phyloP scores from a whole-genome alignment of 1,284 basidiomycete genomes.

The Puccinia coronata region DNA sequence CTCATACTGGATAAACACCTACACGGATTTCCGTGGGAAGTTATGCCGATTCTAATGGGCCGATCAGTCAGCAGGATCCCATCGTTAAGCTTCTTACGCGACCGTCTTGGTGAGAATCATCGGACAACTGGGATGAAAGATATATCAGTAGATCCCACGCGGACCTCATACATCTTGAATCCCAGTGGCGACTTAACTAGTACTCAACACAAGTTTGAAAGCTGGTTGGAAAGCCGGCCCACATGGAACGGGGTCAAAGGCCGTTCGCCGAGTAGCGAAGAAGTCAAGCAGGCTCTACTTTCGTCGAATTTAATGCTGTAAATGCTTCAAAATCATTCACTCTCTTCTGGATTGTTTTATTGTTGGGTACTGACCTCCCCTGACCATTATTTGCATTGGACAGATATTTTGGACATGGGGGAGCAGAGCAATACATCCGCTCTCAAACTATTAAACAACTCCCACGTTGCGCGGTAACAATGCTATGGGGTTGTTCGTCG shows the following conservation, averaged over 20 bases:
- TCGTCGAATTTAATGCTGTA: conserved; percentile 80
- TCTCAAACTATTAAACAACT: conserved; percentile 80
- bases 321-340: conserved; percentile 58
- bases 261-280: conserved; percentile 74
- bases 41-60: conserved; percentile 79
- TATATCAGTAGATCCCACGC: conserved; percentile 65
- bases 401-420: conserved; percentile 96
- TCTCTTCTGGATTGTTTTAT: background rate
- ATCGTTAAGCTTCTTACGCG: conserved; percentile 80
- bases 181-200: conserved; percentile 83
- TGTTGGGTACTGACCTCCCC: too few relatives aligned
- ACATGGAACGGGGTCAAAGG: conserved; percentile 85
- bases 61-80: conserved; percentile 87
- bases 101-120: conserved; percentile 62
- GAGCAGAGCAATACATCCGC: conserved; percentile 89
- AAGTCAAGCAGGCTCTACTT: conserved; percentile 71
- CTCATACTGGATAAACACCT: conserved; percentile 87
- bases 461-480: conserved; percentile 79
- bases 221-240: conserved; percentile 66
- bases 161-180: conserved; percentile 83
- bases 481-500: conserved; percentile 99
- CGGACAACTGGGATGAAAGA: conserved; percentile 49
- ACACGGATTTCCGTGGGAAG: conserved; percentile 93
- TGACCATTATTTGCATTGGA: background rate
- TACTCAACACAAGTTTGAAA: conserved; percentile 78